These are phyloP conservation scores for Trichopus zeylanicus DNA, from an alignment of 116 monocot genomes.

Conservation along the genomic window DNA sequence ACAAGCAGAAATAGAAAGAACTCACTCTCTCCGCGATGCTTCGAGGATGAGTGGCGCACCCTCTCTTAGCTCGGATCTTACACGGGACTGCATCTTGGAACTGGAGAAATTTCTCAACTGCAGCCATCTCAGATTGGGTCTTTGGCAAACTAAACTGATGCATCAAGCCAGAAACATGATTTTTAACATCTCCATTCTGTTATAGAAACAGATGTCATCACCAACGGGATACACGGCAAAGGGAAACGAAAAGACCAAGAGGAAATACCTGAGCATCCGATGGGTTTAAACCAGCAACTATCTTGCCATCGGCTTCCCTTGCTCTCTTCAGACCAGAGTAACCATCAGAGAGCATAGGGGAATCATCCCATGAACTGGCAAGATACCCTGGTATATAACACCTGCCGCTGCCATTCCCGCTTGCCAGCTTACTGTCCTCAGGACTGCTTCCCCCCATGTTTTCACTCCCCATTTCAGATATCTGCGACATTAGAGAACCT, in stretches of 20 bases:
- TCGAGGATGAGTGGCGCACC: constrained; percentile 93
- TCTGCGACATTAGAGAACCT: constrained; percentile 66
- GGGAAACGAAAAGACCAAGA: neutral
- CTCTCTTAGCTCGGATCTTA: constrained; percentile 87
- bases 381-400: constrained; percentile 44
- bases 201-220: neutral
- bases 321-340: constrained; percentile 35
- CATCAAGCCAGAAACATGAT: constrained; percentile 24
- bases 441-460: constrained; percentile 33
- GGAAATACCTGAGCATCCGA: constrained; percentile 41
- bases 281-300: constrained; percentile 9
- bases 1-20: no score
- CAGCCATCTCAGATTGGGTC: constrained; percentile 48
- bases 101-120: constrained; percentile 72
- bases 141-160: constrained; percentile 74
- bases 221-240: neutral
- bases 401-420: constrained; percentile 12
- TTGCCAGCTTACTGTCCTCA: constrained; percentile 18
- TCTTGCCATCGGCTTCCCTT: constrained; percentile 22
- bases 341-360: constrained; percentile 40
- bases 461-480: constrained; percentile 70
- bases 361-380: constrained; percentile 60
- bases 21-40: constrained; percentile 97
- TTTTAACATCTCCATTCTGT: constrained; percentile 44
- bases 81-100: constrained; percentile 95